Percentiles rank a stretch among this genome's conserved stretches.
phyloP scores from a whole-genome alignment of 2,329 filamentous ascomycete species.

The Kalaharituber pfeilii region DNA sequence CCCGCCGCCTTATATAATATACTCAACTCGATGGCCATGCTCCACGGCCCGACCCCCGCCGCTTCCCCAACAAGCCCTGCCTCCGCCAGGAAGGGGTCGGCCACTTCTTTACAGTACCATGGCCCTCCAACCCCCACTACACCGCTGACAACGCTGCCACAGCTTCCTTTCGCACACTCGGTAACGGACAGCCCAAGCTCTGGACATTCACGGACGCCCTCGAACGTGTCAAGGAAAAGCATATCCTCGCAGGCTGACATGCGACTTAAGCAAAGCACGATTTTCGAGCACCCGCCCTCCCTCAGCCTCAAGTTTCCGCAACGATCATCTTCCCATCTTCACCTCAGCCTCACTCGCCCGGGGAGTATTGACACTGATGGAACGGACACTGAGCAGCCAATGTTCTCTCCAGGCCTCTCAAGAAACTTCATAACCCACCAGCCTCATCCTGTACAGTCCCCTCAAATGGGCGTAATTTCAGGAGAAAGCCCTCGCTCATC shows the following conservation, averaged over 20 bases:
- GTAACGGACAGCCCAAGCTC: not conserved
- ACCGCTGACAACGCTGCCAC: not conserved
- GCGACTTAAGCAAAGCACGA: not conserved
- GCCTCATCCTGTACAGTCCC: constrained; percentile 22
- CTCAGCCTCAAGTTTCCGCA: constrained; percentile 2
- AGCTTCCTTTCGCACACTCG: not conserved
- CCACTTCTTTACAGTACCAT: no score
- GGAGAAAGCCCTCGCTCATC: constrained; percentile 19
- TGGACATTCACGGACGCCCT: not conserved
- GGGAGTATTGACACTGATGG: constrained; percentile 11
- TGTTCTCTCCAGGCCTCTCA: constrained; percentile 14
- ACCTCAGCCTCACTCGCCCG: not conserved
- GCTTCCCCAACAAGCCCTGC: not conserved
- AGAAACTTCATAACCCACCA: constrained; percentile 12
- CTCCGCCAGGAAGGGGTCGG: not conserved
- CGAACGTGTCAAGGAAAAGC: not conserved
- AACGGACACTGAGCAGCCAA: constrained; percentile 10
- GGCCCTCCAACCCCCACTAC: not conserved
- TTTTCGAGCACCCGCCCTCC: not conserved
- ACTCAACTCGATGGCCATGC: not conserved
- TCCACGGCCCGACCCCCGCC: not conserved
- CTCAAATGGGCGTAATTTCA: constrained; percentile 23
- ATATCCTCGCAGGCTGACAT: not conserved
- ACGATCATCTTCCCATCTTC: constrained; percentile 15
- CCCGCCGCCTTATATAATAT: no score